These are phyloP conservation scores for Shiraia bambusicola DNA, from an alignment of 2,329 filamentous ascomycete genomes.

Conservation along the genomic window DNA sequence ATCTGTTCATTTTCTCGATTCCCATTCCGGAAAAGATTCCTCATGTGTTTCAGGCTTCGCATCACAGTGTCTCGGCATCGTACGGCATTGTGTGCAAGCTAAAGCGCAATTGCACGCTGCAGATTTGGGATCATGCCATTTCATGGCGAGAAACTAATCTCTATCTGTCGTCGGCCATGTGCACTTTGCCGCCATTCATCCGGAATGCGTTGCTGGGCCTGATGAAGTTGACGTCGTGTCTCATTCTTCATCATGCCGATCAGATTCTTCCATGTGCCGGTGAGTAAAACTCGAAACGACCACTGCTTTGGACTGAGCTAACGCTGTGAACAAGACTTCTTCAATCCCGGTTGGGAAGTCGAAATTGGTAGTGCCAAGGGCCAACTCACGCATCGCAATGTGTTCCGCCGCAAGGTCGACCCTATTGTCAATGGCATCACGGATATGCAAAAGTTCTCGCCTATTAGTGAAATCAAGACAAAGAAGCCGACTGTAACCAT, in stretches of 20 bases:
- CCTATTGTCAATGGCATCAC: conserved; percentile 67
- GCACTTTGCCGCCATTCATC: conserved; percentile 45
- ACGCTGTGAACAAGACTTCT: conserved; percentile 50
- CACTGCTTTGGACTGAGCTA: not conserved
- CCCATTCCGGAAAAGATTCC: conserved; percentile 59
- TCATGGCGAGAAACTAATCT: conserved; percentile 59
- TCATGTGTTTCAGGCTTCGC: conserved; percentile 63
- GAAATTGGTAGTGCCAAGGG: conserved; percentile 63
- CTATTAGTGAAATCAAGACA: conserved; percentile 60
- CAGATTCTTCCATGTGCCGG: conserved; percentile 47
- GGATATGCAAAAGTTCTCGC: conserved; percentile 64
- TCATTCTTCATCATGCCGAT: conserved; percentile 58
- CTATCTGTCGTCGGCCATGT: conserved; percentile 45
- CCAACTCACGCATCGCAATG: conserved; percentile 57
- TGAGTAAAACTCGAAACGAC: conserved; percentile 6
- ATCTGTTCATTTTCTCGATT: conserved; percentile 59
- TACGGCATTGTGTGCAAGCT: conserved; percentile 65
- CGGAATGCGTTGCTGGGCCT: conserved; percentile 44
- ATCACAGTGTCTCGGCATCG: conserved; percentile 62
- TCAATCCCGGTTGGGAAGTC: conserved; percentile 65
- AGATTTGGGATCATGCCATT: conserved; percentile 66
- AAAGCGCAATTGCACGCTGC: conserved; percentile 60
- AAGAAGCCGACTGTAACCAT: conserved; percentile 64
- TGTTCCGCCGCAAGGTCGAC: conserved; percentile 62
- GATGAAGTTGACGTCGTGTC: conserved; percentile 45